Base-by-base conservation (phyloP, 345 rosid genomes). In the Microcos paniculata region DNA sequence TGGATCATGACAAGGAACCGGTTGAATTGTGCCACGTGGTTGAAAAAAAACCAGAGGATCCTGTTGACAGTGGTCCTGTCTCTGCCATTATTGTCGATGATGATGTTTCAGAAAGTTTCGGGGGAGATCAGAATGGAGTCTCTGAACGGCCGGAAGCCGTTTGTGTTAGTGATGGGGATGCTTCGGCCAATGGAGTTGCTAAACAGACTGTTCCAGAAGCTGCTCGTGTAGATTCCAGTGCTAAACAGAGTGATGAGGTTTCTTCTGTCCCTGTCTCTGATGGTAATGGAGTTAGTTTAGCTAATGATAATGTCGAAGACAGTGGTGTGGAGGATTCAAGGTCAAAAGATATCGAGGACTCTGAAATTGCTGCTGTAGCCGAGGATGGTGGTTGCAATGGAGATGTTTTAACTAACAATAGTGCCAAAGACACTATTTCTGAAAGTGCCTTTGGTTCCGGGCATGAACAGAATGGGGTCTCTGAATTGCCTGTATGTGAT, bases 1-100 rank as follows among this genome's bases (percentile, higher is more conserved):
- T 35, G 65, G 76, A 56, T 72, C 72, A 46, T 56, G 72, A 69
- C 58, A 69, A 49, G 24, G 72, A 69, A 67, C 26, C 71, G 18
- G 8, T 43, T 8, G 51, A 58, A 13, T 43, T n/a, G 42, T 75
- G 78, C 58, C 72, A 38, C 45, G 63, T 23, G 70, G 69, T 19
- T 21, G 68, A 73, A 30, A 24, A 42, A 6, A 43, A 51, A 12
- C 1, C 13, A 3, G 48, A 23, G 58, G 57, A 19, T 61, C 56
- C 43, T 48, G 21, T 74, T 18, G 35, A 30, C 8, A 14, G 33
- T n/a, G 63, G 13, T 55, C 51, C 64, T 71, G 64, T 23, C 31
- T 35, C 48, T 53, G 49, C 61, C 45, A n/a, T 19, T 11, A 35
- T 51, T 35, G 49, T 43, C 8, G 63, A n/a, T 21, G 19, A 4